Evolutionary conservation across 352 stramenopile species (phyloP), one percentile per base, ranked within the genome.

Genomic region (Thalassiosira delicatula): DNA sequence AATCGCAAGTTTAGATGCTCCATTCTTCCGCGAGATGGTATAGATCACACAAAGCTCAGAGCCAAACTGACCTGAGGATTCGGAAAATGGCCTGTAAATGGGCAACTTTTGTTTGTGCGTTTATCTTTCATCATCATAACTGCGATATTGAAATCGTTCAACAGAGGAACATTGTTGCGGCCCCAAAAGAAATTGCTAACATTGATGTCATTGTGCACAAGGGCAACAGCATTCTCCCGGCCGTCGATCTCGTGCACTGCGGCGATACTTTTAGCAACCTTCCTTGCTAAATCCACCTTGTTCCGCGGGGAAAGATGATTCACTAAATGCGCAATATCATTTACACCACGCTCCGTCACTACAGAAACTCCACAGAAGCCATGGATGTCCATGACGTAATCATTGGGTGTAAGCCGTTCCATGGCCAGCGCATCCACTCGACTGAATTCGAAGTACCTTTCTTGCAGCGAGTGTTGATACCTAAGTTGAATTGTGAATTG

Each of bases 121-220:
- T 61, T 63, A 75, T 88, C 60, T 54, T 79, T 83, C 77, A 84
- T 88, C 67, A 75, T 78, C 4, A 88, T 66, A 32, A 85, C 61
- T 57, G 76, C 81, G 76, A 88, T 88, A 59, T 88, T 88, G 59
- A 88, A 88, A 77, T 88, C 81, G 65, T 88, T 88, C 46, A 88
- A 63, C 30, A 83, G 37, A 49, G 82, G 82, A 32, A 59, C 62
- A 25, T 53, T 32, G 25, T 69, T 68, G 12, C 30, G 17, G 33
- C 73, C 82, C 57, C 61, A 70, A 61, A 88, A 81, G 19, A 88
- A 81, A 40, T 88, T 88, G n/a, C 65, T 35, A 11, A 75, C 21
- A 53, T 85, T 88, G 25, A 88, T 76, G 68, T 88, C 82, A 68
- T 88, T 88, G 68, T 88, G 82, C 12, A 88, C 74, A 9, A 88